Evolutionary conservation across 805 yeast genomes (phyloP), one percentile per base, ranked within the genome.

Genomic region (Kodamaea restingae): DNA sequence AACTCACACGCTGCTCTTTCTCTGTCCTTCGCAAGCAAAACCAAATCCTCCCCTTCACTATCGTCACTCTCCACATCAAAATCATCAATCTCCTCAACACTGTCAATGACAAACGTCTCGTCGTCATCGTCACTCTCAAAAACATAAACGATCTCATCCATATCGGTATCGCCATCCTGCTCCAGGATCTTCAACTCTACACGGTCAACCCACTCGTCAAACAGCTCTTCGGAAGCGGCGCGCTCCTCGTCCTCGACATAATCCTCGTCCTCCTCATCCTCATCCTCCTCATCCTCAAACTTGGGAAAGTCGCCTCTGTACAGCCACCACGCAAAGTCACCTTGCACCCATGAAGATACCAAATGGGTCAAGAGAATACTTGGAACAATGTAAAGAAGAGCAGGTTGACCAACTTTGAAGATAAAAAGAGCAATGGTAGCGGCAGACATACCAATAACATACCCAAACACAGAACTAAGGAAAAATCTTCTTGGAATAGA

Each of bases 321-420:
- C 27, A 9, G 15, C 41, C 41, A 38, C 41, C 41, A 38, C 28
- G 20, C 18, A n/a, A 7, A 45, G 18, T 80, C 84, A 1, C 72
- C 72, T 18, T 57, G 56, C 3, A 39, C n/a, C n/a, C 49, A 35
- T 0, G 76, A 76, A 0, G 60, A 47, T 0, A 50, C 26, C 0
- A 58, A n/a, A 1, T 70, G 63, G 0, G 71, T 58, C 0, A 63
- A 7, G 14, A 60, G 26, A 24, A 64, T 32, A n/a, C 48, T 30
- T 4, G 88, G 88, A 3, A 79, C 79, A 18, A 82, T 55, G 51
- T 80, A 82, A 14, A 83, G 52, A 44, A 83, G 59, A 0, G 88
- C 88, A 1, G 88, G 88, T 56, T 81, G 88, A 1, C 80, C 86
- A 8, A 50, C 54, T 1, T 67, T 49, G 44, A 50, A 73, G 3